Conservation (phyloP, 2,329 filamentous ascomycete species). For the Onygenales sp. region DNA sequence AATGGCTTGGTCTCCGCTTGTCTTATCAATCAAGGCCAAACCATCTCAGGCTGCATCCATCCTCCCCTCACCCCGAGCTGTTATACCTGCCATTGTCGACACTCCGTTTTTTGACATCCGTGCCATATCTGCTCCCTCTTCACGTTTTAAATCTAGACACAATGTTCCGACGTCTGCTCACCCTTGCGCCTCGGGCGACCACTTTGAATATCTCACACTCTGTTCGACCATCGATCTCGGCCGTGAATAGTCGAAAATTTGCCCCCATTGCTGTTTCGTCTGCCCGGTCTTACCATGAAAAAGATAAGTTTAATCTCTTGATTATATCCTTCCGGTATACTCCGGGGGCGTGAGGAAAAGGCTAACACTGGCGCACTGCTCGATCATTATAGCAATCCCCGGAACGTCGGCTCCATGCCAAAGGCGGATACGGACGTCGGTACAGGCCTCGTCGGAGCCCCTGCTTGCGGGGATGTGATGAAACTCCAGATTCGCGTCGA, state of each 20-base stretch:
- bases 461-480: slow-evolving; percentile 87
- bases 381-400: slow-evolving; percentile 72
- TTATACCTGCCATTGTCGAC: neutral
- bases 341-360: neutral
- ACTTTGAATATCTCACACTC: slow-evolving; percentile 39
- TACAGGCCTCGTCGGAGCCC: slow-evolving; percentile 83
- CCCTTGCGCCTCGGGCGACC: slow-evolving; percentile 44
- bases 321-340: neutral
- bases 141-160: slow-evolving; percentile 10
- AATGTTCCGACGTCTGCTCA: slow-evolving; percentile 51
- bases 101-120: neutral
- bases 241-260: slow-evolving; percentile 21
- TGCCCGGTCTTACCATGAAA: slow-evolving; percentile 54
- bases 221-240: slow-evolving; percentile 38
- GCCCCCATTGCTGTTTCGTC: slow-evolving; percentile 28
- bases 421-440: slow-evolving; percentile 78
- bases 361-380: slow-evolving; percentile 46
- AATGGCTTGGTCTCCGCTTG: neutral
- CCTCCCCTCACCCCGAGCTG: neutral
- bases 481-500: slow-evolving; percentile 91
- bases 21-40: slow-evolving; percentile 1
- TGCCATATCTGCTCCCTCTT: too few relatives aligned
- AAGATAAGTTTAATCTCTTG: slow-evolving; percentile 42
- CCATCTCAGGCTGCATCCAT: neutral
- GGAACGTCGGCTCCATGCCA: slow-evolving; percentile 69